phyloP scores from a whole-genome alignment of 2,329 filamentous ascomycete species.

The Biscogniauxia sp. region DNA sequence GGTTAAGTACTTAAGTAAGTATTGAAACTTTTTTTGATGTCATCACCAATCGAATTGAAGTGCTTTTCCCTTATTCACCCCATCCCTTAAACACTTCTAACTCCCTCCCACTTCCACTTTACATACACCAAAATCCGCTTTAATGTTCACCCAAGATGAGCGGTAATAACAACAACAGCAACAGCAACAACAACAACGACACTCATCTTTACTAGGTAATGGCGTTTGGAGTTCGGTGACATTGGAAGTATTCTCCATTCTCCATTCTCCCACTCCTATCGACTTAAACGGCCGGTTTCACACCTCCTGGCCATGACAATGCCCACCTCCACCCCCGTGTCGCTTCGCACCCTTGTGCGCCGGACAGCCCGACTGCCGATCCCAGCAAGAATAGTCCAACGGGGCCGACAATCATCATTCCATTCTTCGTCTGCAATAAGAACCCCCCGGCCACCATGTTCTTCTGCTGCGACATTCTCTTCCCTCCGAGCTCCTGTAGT shows the following conservation, averaged over 20 bases:
- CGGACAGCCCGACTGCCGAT: constrained; percentile 23
- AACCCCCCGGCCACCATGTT: constrained; percentile 15
- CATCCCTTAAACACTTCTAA: background rate
- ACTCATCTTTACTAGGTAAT: background rate
- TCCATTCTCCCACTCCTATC: background rate
- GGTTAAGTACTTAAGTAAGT: no score
- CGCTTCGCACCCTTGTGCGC: constrained; percentile 27
- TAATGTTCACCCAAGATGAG: no score
- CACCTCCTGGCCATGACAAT: constrained; percentile 15
- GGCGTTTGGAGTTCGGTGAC: constrained; percentile 1
- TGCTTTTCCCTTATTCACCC: background rate
- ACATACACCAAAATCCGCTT: no score
- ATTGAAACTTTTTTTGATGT: constrained; percentile 12
- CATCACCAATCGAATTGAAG: constrained; percentile 13
- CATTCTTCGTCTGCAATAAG: constrained; percentile 20
- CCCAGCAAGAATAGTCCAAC: constrained; percentile 17
- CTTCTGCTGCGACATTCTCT: constrained; percentile 8
- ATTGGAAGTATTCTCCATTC: background rate
- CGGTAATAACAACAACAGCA: no score
- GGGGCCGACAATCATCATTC: constrained; percentile 16
- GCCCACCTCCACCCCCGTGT: constrained; percentile 27
- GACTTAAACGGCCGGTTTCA: background rate
- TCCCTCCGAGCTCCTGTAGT: constrained; percentile 12
- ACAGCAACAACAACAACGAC: no score
- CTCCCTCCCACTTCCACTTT: no score